Base-by-base conservation (phyloP, 192 early-diverging fungal species). In the Spizellomyces sp. region DNA sequence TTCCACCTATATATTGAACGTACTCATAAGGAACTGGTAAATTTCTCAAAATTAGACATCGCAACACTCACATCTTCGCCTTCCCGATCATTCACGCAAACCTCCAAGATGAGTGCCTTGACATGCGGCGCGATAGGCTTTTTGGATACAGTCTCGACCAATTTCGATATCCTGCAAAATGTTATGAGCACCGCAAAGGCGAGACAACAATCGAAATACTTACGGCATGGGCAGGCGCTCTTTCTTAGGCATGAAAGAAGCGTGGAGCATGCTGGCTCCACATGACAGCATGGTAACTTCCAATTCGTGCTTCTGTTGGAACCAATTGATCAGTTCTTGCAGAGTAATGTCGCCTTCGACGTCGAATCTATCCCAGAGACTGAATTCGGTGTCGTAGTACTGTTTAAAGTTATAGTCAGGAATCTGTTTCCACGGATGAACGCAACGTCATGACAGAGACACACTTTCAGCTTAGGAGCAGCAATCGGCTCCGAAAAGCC, bases 401-500 rank as follows among this genome's bases (percentile, higher is more conserved):
- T 85, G 27, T 2, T 46, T 17, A 10, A 42, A 41, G 8, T 8
- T 21, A 45, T 15, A 64, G n/a, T 17, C 3, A 36, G 27, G 27
- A 2, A 36, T 14, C 21, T 17, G 3, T 17, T 19, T n/a, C 15
- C 14, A 52, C 2, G n/a, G 3, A 4, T 62, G 14, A 36, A 36
- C 3, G 27, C 27, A 36, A 36, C 1, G 27, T 81, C 81, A 75
- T 95, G 27, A 36, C 27, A 36, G 27, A 36, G 27, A 36, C 27
- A 36, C 3, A 36, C 27, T 36, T 36, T 90, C 62, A 87, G 80
- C 75, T 89, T 94, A n/a, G 83, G 90, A 5, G 92, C 91, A 15
- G 90, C 88, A 75, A 99, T 94, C 9, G 98, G 98, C 76, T 99
- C 98, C 21, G 98, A 99, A 79, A 99, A 99, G 21, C 91, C 96